Conservation (phyloP, 2,329 filamentous ascomycete species). For the Fusarium hostae region DNA sequence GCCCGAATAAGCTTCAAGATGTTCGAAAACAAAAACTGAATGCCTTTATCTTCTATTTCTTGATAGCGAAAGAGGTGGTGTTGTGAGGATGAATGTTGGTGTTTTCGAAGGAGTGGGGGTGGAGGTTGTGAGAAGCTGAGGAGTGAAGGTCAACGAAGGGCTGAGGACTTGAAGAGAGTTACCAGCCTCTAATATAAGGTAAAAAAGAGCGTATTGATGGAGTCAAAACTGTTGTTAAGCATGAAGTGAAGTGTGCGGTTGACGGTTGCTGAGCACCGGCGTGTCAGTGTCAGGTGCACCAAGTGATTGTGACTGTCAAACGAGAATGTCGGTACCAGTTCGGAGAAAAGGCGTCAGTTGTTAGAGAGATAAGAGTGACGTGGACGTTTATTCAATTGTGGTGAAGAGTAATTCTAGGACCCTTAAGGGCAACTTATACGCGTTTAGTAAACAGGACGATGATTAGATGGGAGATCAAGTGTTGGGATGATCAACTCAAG, state of each 20-base stretch:
- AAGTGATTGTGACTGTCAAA: neutral
- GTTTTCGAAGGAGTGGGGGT: neutral
- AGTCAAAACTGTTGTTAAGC: neutral
- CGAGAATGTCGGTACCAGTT: neutral
- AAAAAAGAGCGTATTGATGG: neutral
- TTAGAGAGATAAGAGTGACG: neutral
- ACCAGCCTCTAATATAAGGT: neutral
- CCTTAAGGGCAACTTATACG: neutral
- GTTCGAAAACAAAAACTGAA: neutral
- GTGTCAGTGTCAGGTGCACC: conserved; percentile 10
- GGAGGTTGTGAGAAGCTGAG: neutral
- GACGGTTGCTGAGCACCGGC: conserved; percentile 14
- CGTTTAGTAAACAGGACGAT: neutral
- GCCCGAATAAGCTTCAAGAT: neutral
- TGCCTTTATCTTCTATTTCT: neutral
- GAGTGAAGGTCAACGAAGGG: neutral
- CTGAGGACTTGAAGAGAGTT: neutral
- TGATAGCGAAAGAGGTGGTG: neutral
- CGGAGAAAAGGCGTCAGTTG: neutral
- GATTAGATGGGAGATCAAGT: conserved; percentile 5
- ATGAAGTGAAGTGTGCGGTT: neutral
- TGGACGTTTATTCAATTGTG: neutral
- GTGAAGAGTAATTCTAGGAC: neutral
- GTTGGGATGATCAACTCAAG: neutral
- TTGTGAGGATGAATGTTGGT: neutral